Evolutionary conservation across 2,329 filamentous ascomycete species (phyloP).

Genomic region (Stromatinia cepivora): DNA sequence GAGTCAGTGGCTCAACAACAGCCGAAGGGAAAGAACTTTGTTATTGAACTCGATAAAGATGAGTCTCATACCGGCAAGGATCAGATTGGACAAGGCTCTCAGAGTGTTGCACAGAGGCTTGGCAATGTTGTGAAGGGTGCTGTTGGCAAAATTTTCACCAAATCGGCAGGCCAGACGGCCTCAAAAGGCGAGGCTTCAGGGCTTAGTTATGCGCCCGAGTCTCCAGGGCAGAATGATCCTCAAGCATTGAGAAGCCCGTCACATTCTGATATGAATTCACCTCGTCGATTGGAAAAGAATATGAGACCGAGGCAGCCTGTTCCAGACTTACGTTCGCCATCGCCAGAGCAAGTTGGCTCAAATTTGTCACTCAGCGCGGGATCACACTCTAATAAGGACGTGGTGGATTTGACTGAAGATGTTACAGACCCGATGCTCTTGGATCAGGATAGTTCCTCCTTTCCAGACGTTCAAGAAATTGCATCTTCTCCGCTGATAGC

Average conservation of each 20-base stretch:
- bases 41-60: constrained; percentile 4
- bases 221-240: neutral
- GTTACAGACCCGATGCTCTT: constrained; percentile 10
- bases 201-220: neutral
- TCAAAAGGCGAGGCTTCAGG: neutral
- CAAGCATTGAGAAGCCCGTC: neutral
- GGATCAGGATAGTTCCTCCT: neutral
- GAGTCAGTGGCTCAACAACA: neutral
- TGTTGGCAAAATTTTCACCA: neutral
- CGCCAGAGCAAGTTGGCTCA: neutral
- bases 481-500: neutral
- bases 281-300: neutral
- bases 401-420: constrained; percentile 20
- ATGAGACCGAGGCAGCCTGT: neutral
- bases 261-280: neutral
- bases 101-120: neutral
- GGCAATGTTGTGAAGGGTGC: neutral
- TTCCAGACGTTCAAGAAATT: neutral
- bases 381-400: neutral
- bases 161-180: neutral
- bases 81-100: neutral
- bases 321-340: neutral
- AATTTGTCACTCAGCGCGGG: neutral
- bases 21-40: neutral
- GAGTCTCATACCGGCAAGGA: neutral